phyloP scores from a whole-genome alignment of 2,329 filamentous ascomycete species.

The Sphaerostilbella broomeana region DNA sequence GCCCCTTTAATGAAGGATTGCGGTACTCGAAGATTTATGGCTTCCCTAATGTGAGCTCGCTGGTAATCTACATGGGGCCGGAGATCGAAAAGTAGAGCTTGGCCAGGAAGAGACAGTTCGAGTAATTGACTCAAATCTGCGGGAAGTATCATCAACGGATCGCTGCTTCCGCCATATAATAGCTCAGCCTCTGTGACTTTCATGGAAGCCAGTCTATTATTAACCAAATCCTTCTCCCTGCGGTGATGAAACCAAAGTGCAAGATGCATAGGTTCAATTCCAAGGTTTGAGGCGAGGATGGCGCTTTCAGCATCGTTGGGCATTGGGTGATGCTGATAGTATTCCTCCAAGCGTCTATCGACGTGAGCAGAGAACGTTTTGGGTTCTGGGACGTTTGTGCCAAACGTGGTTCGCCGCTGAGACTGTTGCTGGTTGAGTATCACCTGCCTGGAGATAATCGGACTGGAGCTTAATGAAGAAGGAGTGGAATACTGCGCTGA shows the following conservation, averaged over 20 bases:
- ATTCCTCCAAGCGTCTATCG: slow-evolving; percentile 45
- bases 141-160: slow-evolving; percentile 45
- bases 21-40: slow-evolving; percentile 46
- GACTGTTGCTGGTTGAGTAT: slow-evolving; percentile 41
- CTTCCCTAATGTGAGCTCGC: slow-evolving; percentile 44
- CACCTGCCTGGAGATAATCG: slow-evolving; percentile 33
- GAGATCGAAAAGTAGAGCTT: slow-evolving; percentile 44
- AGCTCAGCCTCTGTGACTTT: slow-evolving; percentile 32
- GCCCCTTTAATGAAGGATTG: slow-evolving; percentile 42
- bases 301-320: slow-evolving; percentile 46
- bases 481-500: slow-evolving; percentile 19
- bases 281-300: slow-evolving; percentile 48
- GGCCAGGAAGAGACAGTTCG: slow-evolving; percentile 41
- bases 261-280: slow-evolving; percentile 44
- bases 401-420: slow-evolving; percentile 34
- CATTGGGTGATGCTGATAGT: slow-evolving; percentile 41
- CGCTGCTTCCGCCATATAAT: slow-evolving; percentile 25
- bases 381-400: slow-evolving; percentile 33
- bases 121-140: slow-evolving; percentile 45
- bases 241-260: slow-evolving; percentile 52
- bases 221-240: slow-evolving; percentile 41
- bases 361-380: slow-evolving; percentile 44
- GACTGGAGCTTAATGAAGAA: slow-evolving; percentile 16
- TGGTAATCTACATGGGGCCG: slow-evolving; percentile 41
- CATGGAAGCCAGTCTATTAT: slow-evolving; percentile 39